Evolutionary conservation across 345 rosid species (phyloP).

Genomic region (Hibiscus mutabilis): DNA sequence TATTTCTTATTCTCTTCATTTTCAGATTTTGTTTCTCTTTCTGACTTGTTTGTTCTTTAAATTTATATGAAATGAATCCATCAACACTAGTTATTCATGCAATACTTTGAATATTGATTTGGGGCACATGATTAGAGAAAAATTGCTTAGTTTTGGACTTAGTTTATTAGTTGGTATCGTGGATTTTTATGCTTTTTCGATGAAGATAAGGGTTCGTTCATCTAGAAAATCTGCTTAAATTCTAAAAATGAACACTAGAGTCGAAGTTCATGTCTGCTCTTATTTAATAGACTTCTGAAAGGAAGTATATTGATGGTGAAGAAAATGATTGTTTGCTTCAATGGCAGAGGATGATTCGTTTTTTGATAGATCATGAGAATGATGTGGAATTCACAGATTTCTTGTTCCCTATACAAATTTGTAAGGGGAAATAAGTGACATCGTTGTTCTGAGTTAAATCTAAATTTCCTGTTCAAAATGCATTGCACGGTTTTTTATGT

Average conservation of each 20-base stretch:
- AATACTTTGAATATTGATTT: not conserved
- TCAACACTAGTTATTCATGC: not conserved
- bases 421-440: not conserved
- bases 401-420: not conserved
- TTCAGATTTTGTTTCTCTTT: not conserved
- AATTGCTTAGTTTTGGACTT: not conserved
- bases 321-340: not conserved
- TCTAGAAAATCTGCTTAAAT: not conserved
- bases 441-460: not conserved
- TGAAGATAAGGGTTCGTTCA: not conserved
- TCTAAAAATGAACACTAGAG: not conserved
- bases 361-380: not conserved
- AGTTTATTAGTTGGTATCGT: not conserved
- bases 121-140: not conserved
- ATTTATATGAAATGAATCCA: not conserved
- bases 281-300: not conserved
- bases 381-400: not conserved
- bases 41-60: not conserved
- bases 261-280: not conserved
- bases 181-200: not conserved
- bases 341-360: not conserved
- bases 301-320: conserved; percentile 1
- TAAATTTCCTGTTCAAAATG: not conserved
- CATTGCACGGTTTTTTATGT: not conserved
- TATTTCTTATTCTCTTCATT: not conserved